A percentile compares a stretch with the other conserved stretches of the same genome.
Evolutionary conservation across 148 eudicot species (phyloP).

Genomic region (Cornus suecica): DNA sequence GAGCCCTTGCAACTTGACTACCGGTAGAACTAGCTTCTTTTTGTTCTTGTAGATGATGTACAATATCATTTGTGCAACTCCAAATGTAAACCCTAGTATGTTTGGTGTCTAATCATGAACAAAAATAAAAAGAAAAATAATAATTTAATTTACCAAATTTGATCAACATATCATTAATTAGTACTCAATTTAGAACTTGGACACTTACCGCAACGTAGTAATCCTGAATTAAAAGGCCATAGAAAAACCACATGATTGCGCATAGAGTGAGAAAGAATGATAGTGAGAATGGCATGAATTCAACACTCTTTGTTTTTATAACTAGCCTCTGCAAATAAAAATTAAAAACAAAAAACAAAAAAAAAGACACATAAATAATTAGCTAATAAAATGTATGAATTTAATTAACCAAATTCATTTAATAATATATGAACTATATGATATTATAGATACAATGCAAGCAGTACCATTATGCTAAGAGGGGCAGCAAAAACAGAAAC

Average conservation of each 20-base stretch:
- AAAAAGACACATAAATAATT: neutral
- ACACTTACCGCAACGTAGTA: constrained; percentile 63
- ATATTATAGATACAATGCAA: neutral
- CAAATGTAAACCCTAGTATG: constrained; percentile 60
- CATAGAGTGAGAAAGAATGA: constrained; percentile 70
- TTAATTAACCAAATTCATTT: neutral
- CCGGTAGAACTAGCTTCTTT: constrained; percentile 23
- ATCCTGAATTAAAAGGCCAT: constrained; percentile 60
- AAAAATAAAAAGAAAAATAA: neutral
- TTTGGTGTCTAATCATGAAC: constrained; percentile 53
- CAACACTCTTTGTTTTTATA: constrained; percentile 68
- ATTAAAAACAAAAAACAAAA: neutral
- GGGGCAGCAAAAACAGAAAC: constrained; percentile 75
- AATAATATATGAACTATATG: neutral
- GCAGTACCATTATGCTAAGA: constrained; percentile 63
- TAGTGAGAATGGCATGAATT: constrained; percentile 75
- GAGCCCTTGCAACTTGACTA: constrained; percentile 17
- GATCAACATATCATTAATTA: no score
- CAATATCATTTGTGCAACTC: constrained; percentile 64
- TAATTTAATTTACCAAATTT: no score
- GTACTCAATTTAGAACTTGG: neutral
- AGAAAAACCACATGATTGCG: constrained; percentile 85
- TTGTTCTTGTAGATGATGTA: constrained; percentile 51
- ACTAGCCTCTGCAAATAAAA: constrained; percentile 57
- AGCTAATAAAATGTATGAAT: neutral